phyloP scores from a whole-genome alignment of 148 eudicot genomes.

The Vaccinium darrowii region DNA sequence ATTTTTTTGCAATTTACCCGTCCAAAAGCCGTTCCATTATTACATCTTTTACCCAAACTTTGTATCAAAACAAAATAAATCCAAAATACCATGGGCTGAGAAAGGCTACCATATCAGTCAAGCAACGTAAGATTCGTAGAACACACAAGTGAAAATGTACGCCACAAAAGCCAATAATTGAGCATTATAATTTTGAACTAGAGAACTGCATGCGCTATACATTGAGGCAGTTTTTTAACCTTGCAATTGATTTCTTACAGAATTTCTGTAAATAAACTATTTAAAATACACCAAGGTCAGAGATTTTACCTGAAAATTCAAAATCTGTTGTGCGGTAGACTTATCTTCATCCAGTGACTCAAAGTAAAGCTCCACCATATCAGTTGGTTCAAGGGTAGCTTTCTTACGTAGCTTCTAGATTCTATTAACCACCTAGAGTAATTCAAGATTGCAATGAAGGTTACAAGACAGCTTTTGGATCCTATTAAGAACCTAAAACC shows the following conservation, averaged over 20 bases:
- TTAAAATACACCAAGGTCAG: not conserved
- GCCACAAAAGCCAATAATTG: not conserved
- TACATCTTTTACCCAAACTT: not conserved
- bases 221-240: not conserved
- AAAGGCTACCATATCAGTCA: not conserved
- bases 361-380: conserved; percentile 79
- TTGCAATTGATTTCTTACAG: not conserved
- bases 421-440: conserved; percentile 73
- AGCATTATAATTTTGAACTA: not conserved
- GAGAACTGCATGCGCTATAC: not conserved
- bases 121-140: not conserved
- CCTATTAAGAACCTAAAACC: not conserved
- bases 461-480: not conserved
- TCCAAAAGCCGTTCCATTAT: not conserved
- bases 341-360: conserved; percentile 56
- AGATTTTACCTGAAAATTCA: conserved; percentile 62
- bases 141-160: not conserved
- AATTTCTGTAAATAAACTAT: not conserved
- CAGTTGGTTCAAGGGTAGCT: conserved; percentile 89
- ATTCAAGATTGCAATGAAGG: not conserved
- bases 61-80: not conserved
- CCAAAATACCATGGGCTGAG: not conserved
- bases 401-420: conserved; percentile 90
- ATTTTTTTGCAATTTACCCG: not conserved
- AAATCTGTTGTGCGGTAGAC: conserved; percentile 47